Evolutionary conservation across 176 grass and related monocot species (phyloP), one percentile per base, ranked within the genome.

Genomic region (Typha latifolia): DNA sequence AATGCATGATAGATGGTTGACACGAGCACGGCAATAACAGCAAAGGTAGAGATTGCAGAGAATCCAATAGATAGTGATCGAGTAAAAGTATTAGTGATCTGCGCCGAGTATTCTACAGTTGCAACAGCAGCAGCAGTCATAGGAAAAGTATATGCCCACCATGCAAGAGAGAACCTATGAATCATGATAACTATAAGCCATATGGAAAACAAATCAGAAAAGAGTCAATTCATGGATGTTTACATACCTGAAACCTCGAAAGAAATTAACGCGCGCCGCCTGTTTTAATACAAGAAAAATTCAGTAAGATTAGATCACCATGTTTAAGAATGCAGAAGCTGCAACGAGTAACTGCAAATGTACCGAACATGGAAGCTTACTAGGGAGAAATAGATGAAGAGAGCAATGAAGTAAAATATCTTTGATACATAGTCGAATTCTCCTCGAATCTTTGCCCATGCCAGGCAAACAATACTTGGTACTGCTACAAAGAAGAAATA

Each of bases 71-170:
- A 82, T 0, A 99, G 74, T 32, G 89, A 9, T 32, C 49, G 66
- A 0, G 89, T 99, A 23, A 99, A 62, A 50, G 77, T 14, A 76
- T 97, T 97, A 5, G 75, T 84, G 24, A 93, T 83, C 51, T 48
- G 75, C 53, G 69, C 70, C 19, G 94, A 82, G 81, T 97, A 93
- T 4, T 75, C 90, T 51, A 93, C 87, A 0, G 94, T 90, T 0
- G 94, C 94, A 24, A 97, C 72, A 1, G 94, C 76, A 24, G 81
- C 86, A 9, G 80, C 76, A 12, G 94, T 93, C 89, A 86, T 93
- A 15, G 94, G 94, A 79, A 99, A 99, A 48, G 94, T 97, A 68
- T 99, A 99, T 0, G 94, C 94, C 94, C 94, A 99, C 94, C 94
- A 99, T 47, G 94, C 81, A 67, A 99, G 89, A 21, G 89, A 99